phyloP scores from a whole-genome alignment of 225 moss, liverwort and hornwort genomes.

The Sphagnum tenellum region DNA sequence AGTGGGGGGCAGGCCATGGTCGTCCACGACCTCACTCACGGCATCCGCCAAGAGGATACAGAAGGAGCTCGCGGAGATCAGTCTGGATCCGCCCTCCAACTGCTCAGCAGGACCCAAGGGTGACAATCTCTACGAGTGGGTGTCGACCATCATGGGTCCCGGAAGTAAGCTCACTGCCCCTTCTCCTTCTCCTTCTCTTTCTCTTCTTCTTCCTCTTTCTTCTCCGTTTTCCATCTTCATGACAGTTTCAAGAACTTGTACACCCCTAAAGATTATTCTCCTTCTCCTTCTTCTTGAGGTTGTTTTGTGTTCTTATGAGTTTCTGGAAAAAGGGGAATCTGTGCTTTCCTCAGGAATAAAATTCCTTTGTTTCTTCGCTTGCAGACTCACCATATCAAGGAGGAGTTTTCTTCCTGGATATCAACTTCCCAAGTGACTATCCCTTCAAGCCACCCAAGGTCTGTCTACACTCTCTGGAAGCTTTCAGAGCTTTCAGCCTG shows the following conservation, averaged over 20 bases:
- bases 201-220: no score
- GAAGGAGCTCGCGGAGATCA: slow-evolving; percentile 98
- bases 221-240: background rate
- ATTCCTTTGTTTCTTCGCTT: background rate
- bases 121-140: slow-evolving; percentile 99
- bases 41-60: slow-evolving; percentile 98
- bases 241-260: no score
- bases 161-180: slow-evolving; percentile 25
- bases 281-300: no score
- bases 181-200: no score
- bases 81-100: slow-evolving; percentile 94
- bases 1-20: slow-evolving; percentile 49
- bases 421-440: slow-evolving; percentile 95
- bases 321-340: no score
- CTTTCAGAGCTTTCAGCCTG: no score
- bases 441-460: slow-evolving; percentile 98
- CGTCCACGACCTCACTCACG: slow-evolving; percentile 65
- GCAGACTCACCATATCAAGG: slow-evolving; percentile 98
- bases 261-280: no score
- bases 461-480: background rate
- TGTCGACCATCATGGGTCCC: slow-evolving; percentile 98
- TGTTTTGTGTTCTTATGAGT: no score
- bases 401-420: slow-evolving; percentile 94
- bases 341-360: no score
- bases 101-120: slow-evolving; percentile 99